These are phyloP conservation scores for Arthrobotrys musiformis DNA, from an alignment of 2,329 filamentous ascomycete species.

Conservation along the genomic window DNA sequence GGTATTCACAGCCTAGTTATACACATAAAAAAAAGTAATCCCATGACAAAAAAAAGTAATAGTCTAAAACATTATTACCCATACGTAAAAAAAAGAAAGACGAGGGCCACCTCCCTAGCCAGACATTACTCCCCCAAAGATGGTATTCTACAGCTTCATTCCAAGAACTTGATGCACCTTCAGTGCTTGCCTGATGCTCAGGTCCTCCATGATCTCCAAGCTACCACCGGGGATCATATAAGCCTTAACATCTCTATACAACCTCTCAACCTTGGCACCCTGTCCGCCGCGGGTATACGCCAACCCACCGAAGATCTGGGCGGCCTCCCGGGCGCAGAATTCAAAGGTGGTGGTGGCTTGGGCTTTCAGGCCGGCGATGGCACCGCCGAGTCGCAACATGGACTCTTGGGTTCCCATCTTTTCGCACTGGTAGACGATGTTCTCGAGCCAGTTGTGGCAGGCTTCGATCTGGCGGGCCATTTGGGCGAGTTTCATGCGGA, in stretches of 20 bases:
- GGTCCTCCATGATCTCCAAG: slow-evolving; percentile 98
- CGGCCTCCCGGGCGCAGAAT: slow-evolving; percentile 95
- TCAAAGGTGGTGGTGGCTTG: slow-evolving; percentile 95
- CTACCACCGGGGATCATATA: slow-evolving; percentile 96
- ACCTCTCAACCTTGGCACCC: slow-evolving; percentile 90
- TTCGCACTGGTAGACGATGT: slow-evolving; percentile 89
- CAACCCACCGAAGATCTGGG: slow-evolving; percentile 95
- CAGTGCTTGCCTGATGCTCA: slow-evolving; percentile 91
- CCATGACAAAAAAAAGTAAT: neutral
- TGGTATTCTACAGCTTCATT: slow-evolving; percentile 81
- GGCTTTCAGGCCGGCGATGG: slow-evolving; percentile 92
- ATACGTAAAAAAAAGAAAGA: too few species aligned
- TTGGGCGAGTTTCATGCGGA: slow-evolving; percentile 95
- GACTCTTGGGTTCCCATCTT: slow-evolving; percentile 94
- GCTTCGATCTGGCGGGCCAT: slow-evolving; percentile 99
- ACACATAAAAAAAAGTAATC: slow-evolving; percentile 24
- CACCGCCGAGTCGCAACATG: slow-evolving; percentile 93
- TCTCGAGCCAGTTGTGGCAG: slow-evolving; percentile 96
- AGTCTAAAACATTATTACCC: slow-evolving; percentile 14
- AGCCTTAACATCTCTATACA: slow-evolving; percentile 94
- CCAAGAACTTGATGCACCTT: slow-evolving; percentile 89
- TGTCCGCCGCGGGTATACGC: slow-evolving; percentile 93
- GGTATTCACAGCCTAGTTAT: slow-evolving; percentile 37
- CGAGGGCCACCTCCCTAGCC: neutral
- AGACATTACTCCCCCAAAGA: neutral